phyloP scores from a whole-genome alignment of 352 stramenopile genomes.

The Phytophthora melonis region DNA sequence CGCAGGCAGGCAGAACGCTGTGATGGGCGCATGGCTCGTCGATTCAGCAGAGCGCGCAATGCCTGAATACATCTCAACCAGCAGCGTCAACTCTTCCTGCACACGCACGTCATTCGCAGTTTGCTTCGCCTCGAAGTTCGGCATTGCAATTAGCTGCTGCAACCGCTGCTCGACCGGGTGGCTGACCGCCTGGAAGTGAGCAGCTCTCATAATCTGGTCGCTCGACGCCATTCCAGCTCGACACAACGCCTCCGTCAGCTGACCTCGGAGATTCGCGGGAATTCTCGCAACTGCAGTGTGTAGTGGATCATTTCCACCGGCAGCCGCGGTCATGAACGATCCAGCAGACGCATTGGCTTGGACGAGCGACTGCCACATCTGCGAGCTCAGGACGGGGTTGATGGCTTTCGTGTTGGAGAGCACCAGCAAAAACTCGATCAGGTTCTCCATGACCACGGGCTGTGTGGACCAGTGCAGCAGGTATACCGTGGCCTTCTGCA shows the following conservation, averaged over 20 bases:
- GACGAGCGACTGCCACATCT: constrained; percentile 80
- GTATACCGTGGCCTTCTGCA: constrained; percentile 75
- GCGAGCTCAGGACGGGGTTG: constrained; percentile 54
- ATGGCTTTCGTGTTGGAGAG: constrained; percentile 76
- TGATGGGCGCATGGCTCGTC: constrained; percentile 67
- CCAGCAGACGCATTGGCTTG: constrained; percentile 74
- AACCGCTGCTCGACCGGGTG: constrained; percentile 58
- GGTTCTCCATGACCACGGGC: constrained; percentile 83
- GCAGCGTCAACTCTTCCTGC: constrained; percentile 80
- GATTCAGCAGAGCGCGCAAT: constrained; percentile 77
- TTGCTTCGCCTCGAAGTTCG: constrained; percentile 69
- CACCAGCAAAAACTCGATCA: constrained; percentile 81
- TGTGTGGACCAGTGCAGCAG: constrained; percentile 86
- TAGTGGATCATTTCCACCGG: constrained; percentile 38
- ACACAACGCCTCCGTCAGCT: constrained; percentile 77
- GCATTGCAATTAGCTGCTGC: constrained; percentile 62
- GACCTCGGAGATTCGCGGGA: constrained; percentile 62
- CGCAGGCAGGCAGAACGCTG: constrained; percentile 70
- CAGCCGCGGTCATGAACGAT: constrained; percentile 51
- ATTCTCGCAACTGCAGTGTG: constrained; percentile 65
- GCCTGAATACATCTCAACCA: constrained; percentile 83
- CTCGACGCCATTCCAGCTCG: constrained; percentile 73
- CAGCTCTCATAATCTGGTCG: constrained; percentile 48
- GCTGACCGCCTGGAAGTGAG: constrained; percentile 69
- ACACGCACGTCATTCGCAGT: constrained; percentile 69